Evolutionary conservation across 2,329 filamentous ascomycete genomes (phyloP), one percentile per base, ranked within the genome.

Genomic region (Taxawa tesnikishii): DNA sequence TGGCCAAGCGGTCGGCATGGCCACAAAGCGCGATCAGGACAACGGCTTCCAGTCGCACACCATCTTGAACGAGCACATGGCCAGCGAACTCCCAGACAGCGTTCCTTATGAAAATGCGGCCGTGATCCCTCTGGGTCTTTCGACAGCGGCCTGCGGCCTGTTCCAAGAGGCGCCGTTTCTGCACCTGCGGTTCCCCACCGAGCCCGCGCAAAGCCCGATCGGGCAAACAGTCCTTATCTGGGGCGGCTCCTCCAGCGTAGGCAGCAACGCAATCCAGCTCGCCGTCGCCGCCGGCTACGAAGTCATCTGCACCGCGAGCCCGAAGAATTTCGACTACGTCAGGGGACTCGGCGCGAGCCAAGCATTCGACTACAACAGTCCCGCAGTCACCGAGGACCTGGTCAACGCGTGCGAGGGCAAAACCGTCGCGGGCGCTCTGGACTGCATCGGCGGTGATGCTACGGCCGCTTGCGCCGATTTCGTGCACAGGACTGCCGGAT

Each of bases 161-260:
- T 46, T 44, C 13, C n/a, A n/a, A n/a, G n/a, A 48, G 3, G 60
- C 53, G 26, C 47, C 53, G n/a, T 58, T 63, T 2, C 50, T 65
- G 0, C 60, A 60, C 3, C 50, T 63, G 4, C 53, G 50, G 3
- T 52, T 63, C 33, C 55, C 56, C 4, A 63, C 61, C 0, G n/a
- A n/a, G n/a, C n/a, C n/a, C n/a, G n/a, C n/a, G n/a, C n/a, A n/a
- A n/a, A n/a, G n/a, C n/a, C 12, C 39, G 2, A 48, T 41, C 4
- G 49, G 49, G 11, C 50, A 59, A 29, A 43, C 51, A 28, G 24
- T 64, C 0, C 41, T 71, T 4, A 46, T 71, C 10, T 72, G 65
- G 62, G 68, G 68, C n/a, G 70, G 67, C 0, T 58, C 62, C 3
- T 59, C 61, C 0, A 55, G 53, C 11, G 62, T 66, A 1, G 65